These are phyloP conservation scores for Trapa incisa DNA, from an alignment of 345 rosid species.

Conservation along the genomic window DNA sequence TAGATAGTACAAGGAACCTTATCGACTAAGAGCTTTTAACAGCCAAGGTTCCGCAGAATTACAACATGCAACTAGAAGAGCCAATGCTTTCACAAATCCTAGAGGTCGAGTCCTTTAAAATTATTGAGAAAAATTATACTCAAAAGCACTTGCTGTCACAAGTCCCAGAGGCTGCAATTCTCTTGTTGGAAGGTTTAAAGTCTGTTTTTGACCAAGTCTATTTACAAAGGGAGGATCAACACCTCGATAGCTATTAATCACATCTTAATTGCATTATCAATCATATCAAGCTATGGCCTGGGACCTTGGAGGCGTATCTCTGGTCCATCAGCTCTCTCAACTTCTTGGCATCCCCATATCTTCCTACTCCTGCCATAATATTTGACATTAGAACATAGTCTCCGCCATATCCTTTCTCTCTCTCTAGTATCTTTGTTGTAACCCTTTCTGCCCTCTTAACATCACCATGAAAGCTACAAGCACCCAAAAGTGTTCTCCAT, in stretches of 20 bases:
- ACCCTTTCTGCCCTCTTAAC: constrained; percentile 59
- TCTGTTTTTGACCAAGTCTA: neutral
- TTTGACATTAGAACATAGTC: constrained; percentile 70
- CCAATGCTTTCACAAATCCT: no score
- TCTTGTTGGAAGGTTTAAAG: neutral
- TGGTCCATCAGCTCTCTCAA: constrained; percentile 45
- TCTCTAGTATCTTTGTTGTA: constrained; percentile 50
- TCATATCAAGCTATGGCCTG: constrained; percentile 36
- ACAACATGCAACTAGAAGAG: constrained; percentile 23
- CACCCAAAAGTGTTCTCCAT: constrained; percentile 77
- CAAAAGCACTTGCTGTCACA: neutral
- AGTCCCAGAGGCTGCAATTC: neutral
- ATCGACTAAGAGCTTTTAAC: constrained; percentile 9
- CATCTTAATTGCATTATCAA: neutral
- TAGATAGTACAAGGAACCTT: no score
- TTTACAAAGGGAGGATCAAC: neutral
- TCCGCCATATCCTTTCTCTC: constrained; percentile 63
- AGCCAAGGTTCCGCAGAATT: constrained; percentile 32
- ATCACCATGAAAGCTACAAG: constrained; percentile 69
- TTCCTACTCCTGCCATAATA: constrained; percentile 50
- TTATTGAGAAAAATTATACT: neutral
- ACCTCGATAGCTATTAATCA: neutral
- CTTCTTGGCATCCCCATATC: constrained; percentile 49
- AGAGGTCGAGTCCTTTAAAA: no score
- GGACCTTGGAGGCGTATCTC: constrained; percentile 38